Evolutionary conservation across 1,284 basidiomycete species (phyloP), one percentile per base, ranked within the genome.

Genomic region (Tetrapyrgos nigripes): DNA sequence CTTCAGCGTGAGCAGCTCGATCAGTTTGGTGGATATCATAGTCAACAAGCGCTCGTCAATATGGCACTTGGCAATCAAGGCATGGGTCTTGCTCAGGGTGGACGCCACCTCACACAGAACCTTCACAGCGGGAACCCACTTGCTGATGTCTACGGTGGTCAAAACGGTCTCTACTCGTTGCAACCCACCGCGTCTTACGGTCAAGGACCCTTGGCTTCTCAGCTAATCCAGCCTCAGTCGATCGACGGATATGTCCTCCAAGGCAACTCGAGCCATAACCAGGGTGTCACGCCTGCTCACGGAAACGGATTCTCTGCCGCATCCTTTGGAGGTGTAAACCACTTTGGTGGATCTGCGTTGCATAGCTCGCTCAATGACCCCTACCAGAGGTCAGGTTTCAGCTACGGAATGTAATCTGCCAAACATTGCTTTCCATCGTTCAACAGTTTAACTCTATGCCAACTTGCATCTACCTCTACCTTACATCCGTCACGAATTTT

Each of bases 1-100:
- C 82, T 98, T 57, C 94, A 97, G 75, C 92, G 94, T 57, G 93
- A 96, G 78, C 92, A 94, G 71, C 82, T 88, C 76, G 91, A 93
- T 65, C 85, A 83, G 64, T 89, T 81, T 63, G 83, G 76, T 50
- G 81, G 81, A 45, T 84, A 83, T 68, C 81, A 84, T 62, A 83
- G 81, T 65, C 88, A 87, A 67, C 84, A 84, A 62, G 75, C 79
- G n/a, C 77, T 89, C 61, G 78, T 83, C 61, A 86, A 83, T 66
- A 82, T 88, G 75, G 76, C 78, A 21, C 74, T 89, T 46, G 78
- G 76, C 62, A 83, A 78, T 67, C 87, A 86, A 70, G 80, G 81
- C 52, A 80, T 89, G 65, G 78, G 74, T 66, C 60, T 70, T 65
- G 63, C 70, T 45, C 82, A 81, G 62, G 68, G 72, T 57, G 78